These are phyloP conservation scores for Nasturtium officinale DNA, from an alignment of 345 rosid species.

Conservation along the genomic window DNA sequence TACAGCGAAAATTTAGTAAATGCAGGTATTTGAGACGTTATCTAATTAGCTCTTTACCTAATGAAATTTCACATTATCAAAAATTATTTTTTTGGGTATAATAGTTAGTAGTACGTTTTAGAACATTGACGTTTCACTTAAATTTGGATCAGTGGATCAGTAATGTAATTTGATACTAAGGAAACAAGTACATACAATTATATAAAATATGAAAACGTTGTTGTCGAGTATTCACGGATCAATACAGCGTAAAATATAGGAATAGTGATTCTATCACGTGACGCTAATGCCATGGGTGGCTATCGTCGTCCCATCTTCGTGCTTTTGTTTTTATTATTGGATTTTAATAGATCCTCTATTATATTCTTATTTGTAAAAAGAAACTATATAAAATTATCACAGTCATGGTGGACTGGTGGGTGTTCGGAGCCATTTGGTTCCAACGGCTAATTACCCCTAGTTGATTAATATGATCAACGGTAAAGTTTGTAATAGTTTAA, in stretches of 20 bases:
- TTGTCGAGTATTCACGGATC: neutral
- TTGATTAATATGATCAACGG: neutral
- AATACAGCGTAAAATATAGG: neutral
- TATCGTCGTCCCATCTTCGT: neutral
- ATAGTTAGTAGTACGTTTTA: too few species aligned
- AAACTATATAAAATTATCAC: too few species aligned
- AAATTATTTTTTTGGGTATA: too few species aligned
- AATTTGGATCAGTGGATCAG: neutral
- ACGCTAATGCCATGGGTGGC: constrained; percentile 34
- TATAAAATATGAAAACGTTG: neutral
- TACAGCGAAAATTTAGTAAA: neutral
- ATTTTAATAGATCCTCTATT: constrained; percentile 19
- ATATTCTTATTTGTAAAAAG: too few species aligned
- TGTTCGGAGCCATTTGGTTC: constrained; percentile 4
- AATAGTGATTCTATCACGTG: constrained; percentile 36
- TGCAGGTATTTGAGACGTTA: neutral
- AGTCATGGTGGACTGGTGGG: constrained; percentile 1
- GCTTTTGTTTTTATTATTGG: neutral
- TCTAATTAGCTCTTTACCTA: neutral
- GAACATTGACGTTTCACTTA: neutral
- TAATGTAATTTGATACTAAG: neutral
- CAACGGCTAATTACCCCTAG: constrained; percentile 6
- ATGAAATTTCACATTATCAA: neutral
- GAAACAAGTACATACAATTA: neutral
- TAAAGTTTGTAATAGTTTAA: neutral